Evolutionary conservation across 78 protist species (phyloP).

Genomic region (Tieghemostelium lacteum): DNA sequence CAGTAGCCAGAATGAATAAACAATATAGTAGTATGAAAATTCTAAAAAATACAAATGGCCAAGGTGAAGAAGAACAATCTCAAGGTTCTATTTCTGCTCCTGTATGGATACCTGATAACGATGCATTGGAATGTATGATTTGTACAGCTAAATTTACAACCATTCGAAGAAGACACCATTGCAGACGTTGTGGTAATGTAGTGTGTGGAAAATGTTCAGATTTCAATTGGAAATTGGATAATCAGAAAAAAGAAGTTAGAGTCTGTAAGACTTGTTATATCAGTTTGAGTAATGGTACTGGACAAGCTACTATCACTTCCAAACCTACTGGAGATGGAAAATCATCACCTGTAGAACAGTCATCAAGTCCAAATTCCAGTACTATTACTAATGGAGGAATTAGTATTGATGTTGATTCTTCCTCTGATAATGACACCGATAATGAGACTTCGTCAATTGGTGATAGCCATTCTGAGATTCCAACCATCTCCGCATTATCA

Average conservation of each 20-base stretch:
- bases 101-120: conserved; percentile 79
- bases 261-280: conserved; percentile 71
- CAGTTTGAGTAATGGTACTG: not conserved
- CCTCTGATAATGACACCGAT: not conserved
- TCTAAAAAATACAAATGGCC: no score
- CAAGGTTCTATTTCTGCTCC: conserved; percentile 42
- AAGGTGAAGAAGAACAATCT: conserved; percentile 5
- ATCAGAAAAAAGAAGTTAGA: conserved; percentile 59
- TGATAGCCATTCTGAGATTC: not conserved
- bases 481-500: not conserved
- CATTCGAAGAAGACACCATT: conserved; percentile 79
- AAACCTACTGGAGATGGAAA: not conserved
- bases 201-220: conserved; percentile 81
- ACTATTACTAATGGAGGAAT: not conserved
- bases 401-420: not conserved
- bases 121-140: conserved; percentile 64
- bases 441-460: not conserved
- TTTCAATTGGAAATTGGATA: conserved; percentile 41
- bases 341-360: not conserved
- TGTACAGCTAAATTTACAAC: conserved; percentile 63
- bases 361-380: not conserved
- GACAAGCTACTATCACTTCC: not conserved
- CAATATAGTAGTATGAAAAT: conserved; percentile 41
- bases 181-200: conserved; percentile 77
- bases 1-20: conserved; percentile 74